Conservation (phyloP, 2,329 filamentous ascomycete species). For the Xylariaceae sp. region DNA sequence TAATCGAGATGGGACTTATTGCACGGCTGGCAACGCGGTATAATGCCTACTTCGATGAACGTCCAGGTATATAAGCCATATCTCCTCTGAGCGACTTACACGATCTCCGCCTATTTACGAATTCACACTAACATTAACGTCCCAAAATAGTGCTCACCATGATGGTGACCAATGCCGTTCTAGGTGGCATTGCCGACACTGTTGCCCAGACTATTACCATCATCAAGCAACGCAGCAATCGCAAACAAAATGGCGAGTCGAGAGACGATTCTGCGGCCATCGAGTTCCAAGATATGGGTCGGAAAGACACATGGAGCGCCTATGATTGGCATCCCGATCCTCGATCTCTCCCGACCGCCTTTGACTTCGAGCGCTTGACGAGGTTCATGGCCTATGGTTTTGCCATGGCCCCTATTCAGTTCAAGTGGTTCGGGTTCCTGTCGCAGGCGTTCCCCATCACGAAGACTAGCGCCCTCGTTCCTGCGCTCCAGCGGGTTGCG, state of each 20-base stretch:
- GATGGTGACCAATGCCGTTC: slow-evolving; percentile 96
- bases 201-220: slow-evolving; percentile 90
- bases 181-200: slow-evolving; percentile 93
- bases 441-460: slow-evolving; percentile 77
- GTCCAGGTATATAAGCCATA: slow-evolving; percentile 54
- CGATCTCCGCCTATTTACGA: neutral
- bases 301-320: slow-evolving; percentile 64
- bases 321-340: slow-evolving; percentile 63
- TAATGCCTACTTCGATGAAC: slow-evolving; percentile 88
- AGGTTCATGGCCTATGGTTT: slow-evolving; percentile 98
- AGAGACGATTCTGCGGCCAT: slow-evolving; percentile 71
- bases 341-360: slow-evolving; percentile 65
- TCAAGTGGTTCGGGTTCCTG: slow-evolving; percentile 91
- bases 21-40: slow-evolving; percentile 79
- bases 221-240: slow-evolving; percentile 61
- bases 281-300: slow-evolving; percentile 82
- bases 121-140: slow-evolving; percentile 1
- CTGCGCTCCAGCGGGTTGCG: slow-evolving; percentile 83
- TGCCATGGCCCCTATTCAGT: slow-evolving; percentile 90
- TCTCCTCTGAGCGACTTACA: too few species aligned
- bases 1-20: slow-evolving; percentile 83
- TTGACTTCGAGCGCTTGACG: slow-evolving; percentile 91
- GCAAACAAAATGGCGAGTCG: slow-evolving; percentile 53
- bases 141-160: slow-evolving; percentile 75
- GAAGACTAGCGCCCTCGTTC: slow-evolving; percentile 65